Evolutionary conservation across 441 rosid species (phyloP), one percentile per base, ranked within the genome.

Genomic region (Populus hybrid): DNA sequence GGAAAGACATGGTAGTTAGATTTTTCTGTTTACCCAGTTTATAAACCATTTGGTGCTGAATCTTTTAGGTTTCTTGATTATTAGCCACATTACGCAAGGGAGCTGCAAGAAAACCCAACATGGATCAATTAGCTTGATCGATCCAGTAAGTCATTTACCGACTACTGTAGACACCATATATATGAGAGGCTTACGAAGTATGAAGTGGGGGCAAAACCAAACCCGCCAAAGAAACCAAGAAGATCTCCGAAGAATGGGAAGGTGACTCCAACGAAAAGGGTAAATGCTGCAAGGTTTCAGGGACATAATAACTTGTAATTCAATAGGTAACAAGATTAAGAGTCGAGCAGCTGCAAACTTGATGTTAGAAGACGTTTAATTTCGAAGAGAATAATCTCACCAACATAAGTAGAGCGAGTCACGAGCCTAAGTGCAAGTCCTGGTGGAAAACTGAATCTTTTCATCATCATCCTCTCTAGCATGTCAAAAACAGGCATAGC

Each of bases 241-340:
- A 95, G 91, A 81, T 93, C 99, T 69, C 99, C 98, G 63, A 95
- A 92, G 86, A 95, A 95, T 0, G 98, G 98, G 85, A 93, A 95
- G 3, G 88, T 90, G 61, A 93, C 92, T 86, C 94, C 99, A 50
- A 87, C 63, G 65, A 93, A 90, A 63, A 95, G 81, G 14, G 98
- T 93, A 77, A 95, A 89, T 73, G 94, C 99, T 93, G 95, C 86
- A 75, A 74, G 12, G 16, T 29, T 35, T 36, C 20, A 45, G 31
- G 70, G 35, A 20, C 38, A 72, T 3, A 23, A 20, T 23, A 45
- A 9, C 5, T 10, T 11, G 38, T 31, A 14, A 68, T 68, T 14
- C 71, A 68, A 29, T 7, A 9, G 16, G 0, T 24, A 66, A 9
- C 11, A 66, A 29, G 16, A 8, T 66, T 1, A 24, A 24, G 36